Percentiles rank a stretch among this genome's conserved stretches.
Evolutionary conservation across 2,329 filamentous ascomycete genomes (phyloP).

Genomic region (Immersiporthe knoxdaviesiana): DNA sequence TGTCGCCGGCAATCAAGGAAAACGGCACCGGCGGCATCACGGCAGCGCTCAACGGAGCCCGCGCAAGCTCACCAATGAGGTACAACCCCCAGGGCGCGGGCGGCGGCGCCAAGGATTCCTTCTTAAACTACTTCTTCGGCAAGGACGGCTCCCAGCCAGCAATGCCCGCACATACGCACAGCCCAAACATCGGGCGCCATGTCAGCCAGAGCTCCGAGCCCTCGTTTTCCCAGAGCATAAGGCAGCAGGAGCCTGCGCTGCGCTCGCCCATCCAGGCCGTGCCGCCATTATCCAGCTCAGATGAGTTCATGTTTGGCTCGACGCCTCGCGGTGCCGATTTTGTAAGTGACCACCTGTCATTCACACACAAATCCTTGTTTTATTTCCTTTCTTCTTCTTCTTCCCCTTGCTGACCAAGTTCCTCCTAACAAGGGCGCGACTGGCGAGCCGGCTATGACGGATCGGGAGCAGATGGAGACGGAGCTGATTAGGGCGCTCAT

Average conservation of each 20-base stretch:
- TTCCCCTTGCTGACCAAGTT: constrained; percentile 34
- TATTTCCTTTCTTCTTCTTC: no score
- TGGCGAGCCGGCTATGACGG: constrained; percentile 85
- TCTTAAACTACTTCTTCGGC: constrained; percentile 98
- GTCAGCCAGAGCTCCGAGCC: constrained; percentile 79
- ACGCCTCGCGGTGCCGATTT: constrained; percentile 56
- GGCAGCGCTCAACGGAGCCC: constrained; percentile 67
- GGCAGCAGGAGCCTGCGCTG: constrained; percentile 65
- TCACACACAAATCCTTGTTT: background rate
- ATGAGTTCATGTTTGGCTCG: constrained; percentile 42
- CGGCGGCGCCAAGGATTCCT: constrained; percentile 79
- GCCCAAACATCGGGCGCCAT: constrained; percentile 58
- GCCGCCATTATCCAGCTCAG: constrained; percentile 44
- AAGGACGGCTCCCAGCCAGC: constrained; percentile 73
- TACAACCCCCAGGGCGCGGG: constrained; percentile 59
- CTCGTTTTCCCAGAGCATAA: constrained; percentile 81
- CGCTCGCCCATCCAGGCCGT: constrained; percentile 50
- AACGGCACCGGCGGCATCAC: constrained; percentile 65
- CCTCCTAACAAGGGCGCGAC: constrained; percentile 51
- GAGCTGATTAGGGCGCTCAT: constrained; percentile 96
- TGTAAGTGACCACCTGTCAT: constrained; percentile 51
- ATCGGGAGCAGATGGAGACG: constrained; percentile 95
- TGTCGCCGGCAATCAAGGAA: constrained; percentile 79
- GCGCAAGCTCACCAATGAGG: constrained; percentile 64
- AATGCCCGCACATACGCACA: constrained; percentile 45